Evolutionary conservation across 2,329 filamentous ascomycete genomes (phyloP).

Genomic region (Trichoderma sp.): DNA sequence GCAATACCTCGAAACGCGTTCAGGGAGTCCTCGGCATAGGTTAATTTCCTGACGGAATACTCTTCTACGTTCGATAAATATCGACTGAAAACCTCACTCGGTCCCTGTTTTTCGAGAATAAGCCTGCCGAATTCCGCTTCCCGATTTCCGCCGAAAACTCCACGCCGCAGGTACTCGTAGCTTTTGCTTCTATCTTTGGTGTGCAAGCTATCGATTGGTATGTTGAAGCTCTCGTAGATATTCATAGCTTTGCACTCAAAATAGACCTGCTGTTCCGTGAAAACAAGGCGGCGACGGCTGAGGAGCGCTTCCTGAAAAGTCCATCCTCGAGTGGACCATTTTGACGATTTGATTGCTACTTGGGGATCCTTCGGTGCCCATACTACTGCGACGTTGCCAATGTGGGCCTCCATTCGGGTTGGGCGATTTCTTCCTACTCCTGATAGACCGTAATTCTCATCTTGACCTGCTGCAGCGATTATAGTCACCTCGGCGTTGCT

Average conservation of each 20-base stretch:
- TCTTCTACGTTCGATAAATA: neutral
- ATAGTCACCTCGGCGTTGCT: neutral
- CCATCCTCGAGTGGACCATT: neutral
- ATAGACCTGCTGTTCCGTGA: neutral
- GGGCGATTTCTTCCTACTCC: neutral
- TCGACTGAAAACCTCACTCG: neutral
- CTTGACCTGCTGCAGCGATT: neutral
- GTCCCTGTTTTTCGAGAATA: neutral
- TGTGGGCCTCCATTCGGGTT: neutral
- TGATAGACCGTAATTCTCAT: neutral
- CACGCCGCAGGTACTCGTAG: neutral
- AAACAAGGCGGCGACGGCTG: neutral
- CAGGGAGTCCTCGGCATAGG: neutral
- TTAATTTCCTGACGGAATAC: neutral
- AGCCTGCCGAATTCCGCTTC: neutral
- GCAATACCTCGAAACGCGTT: neutral
- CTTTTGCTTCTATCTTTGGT: neutral
- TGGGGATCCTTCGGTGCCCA: neutral
- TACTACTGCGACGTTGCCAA: neutral
- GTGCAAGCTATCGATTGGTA: neutral
- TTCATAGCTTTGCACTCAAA: neutral
- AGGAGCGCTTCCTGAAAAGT: neutral
- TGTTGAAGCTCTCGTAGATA: neutral
- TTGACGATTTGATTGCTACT: neutral
- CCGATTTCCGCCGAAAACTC: neutral